phyloP scores from a whole-genome alignment of 768 basidiomycete species.

The Kwoniella sp. region DNA sequence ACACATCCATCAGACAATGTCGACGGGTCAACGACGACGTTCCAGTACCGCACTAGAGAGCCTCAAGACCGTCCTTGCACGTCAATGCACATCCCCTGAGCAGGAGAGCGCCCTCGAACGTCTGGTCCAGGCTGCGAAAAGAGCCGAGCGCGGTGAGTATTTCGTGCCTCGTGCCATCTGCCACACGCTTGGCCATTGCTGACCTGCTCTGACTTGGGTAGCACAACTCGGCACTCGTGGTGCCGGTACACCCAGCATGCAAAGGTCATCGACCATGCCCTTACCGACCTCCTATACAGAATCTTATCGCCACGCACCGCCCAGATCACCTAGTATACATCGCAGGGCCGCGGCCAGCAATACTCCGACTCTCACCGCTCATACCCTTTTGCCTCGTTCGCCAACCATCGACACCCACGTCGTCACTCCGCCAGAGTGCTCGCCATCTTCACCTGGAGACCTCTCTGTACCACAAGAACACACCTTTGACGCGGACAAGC shows the following conservation, averaged over 20 bases:
- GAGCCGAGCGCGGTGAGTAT: constrained; percentile 5
- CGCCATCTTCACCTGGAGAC: not conserved
- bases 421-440: not conserved
- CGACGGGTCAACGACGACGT: constrained; percentile 1
- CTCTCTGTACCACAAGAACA: too few species aligned
- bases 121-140: constrained; percentile 1
- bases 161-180: not conserved
- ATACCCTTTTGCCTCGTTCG: not conserved
- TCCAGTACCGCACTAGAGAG: constrained; percentile 6
- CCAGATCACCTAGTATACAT: not conserved
- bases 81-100: not conserved
- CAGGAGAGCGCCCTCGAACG: not conserved
- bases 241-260: too few species aligned
- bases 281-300: not conserved
- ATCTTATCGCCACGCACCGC: not conserved
- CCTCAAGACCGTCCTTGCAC: not conserved
- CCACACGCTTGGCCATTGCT: not conserved
- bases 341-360: not conserved
- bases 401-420: not conserved
- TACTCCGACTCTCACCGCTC: not conserved
- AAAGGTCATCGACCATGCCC: too few species aligned
- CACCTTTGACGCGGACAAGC: constrained; percentile 2
- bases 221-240: too few species aligned
- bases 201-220: too few species aligned
- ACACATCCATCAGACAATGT: constrained; percentile 5